These are phyloP conservation scores for Exidia glandulosa DNA, from an alignment of 768 basidiomycete genomes.

Conservation along the genomic window DNA sequence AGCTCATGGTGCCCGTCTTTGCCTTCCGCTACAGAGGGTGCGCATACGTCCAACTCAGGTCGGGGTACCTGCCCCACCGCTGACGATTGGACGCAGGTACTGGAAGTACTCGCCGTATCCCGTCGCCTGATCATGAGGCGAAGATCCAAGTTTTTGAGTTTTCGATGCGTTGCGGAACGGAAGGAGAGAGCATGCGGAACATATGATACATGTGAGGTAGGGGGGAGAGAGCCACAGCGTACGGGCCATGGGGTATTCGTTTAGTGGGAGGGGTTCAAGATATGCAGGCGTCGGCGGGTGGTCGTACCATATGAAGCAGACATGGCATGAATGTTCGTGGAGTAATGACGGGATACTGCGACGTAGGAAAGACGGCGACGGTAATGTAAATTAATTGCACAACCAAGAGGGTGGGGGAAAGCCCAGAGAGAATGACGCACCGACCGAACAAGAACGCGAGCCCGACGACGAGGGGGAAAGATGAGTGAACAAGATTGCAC, in stretches of 20 bases:
- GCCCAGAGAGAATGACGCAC: no score
- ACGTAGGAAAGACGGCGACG: no score
- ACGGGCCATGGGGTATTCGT: no score
- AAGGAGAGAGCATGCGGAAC: neutral
- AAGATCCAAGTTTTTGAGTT: neutral
- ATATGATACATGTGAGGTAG: neutral
- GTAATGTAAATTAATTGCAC: no score
- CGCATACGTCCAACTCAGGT: slow-evolving; percentile 1
- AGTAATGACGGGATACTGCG: no score
- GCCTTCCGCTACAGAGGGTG: slow-evolving; percentile 26
- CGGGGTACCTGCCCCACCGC: neutral
- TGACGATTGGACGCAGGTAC: slow-evolving; percentile 16
- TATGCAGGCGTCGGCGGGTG: no score
- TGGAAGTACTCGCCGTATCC: slow-evolving; percentile 29
- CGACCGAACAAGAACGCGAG: neutral
- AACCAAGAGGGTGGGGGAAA: no score
- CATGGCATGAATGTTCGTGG: no score
- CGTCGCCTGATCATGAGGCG: slow-evolving; percentile 11
- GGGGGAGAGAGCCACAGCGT: no score
- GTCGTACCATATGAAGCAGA: no score
- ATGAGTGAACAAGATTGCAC: neutral
- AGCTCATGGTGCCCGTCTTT: slow-evolving; percentile 25
- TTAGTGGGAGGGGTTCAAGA: no score
- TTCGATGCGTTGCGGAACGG: no score
- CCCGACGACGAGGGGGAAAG: neutral